Base-by-base conservation (phyloP, 805 yeast species). In the Barnettozyma botsteinii region DNA sequence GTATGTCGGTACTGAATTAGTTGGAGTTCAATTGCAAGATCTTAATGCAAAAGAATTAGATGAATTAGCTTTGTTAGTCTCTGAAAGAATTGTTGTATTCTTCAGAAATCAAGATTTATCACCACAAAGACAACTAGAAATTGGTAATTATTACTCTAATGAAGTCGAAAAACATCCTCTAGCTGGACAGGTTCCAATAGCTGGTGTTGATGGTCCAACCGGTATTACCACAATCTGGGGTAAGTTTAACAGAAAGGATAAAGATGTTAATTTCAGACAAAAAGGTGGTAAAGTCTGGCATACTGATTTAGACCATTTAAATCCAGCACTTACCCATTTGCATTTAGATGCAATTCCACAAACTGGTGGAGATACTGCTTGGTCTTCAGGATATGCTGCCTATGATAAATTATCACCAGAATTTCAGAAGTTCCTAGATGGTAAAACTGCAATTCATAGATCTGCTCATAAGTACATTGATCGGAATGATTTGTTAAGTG, bases 321-420 rank as follows among this genome's bases (percentile, higher is more conserved):
- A 79, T 8, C 73, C 81, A 4, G 78, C 75, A 20, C 59, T 70
- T 44, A 72, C 80, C 9, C 71, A 69, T 49, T 60, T 76, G 50
- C 75, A 74, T 52, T 58, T 67, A 44, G 77, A 73, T 53, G 59
- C 73, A 7, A 63, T 72, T 52, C 75, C 75, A 31, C 46, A 48
- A 2, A 66, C 65, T 25, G 80, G 79, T 37, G 79, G 79, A 43
- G 79, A 75, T 52, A 75, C 80, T n/a, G 47, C 64, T 13, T 75
- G 77, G 77, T 56, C 74, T 6, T 69, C 76, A 31, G 78, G 79
- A 15, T 74, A 73, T 47, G 79, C 69, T 37, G 75, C 78, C 27
- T 75, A 71, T 52, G 79, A 75, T 50, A 70, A 71, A 58, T 62
- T 75, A 40, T 73, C 79, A 4, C 75, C 74, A 20, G 71, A 70